These are phyloP conservation scores for Penicillium sclerotiorum DNA, from an alignment of 2,329 filamentous ascomycete species.

Conservation along the genomic window DNA sequence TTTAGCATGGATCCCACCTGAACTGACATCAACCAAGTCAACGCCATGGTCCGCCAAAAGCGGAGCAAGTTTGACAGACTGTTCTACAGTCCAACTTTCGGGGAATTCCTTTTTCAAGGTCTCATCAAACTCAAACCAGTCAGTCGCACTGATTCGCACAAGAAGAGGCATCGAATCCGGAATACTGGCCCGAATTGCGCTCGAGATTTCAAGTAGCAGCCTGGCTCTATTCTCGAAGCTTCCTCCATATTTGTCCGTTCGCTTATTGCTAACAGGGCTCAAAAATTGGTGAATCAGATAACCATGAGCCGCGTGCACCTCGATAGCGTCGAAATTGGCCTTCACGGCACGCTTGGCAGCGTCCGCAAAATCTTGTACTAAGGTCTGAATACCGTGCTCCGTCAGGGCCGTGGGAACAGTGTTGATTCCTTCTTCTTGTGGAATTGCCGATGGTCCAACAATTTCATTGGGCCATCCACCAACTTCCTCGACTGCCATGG, in stretches of 20 bases:
- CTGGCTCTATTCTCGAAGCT: slow-evolving; percentile 43
- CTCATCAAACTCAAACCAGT: slow-evolving; percentile 58
- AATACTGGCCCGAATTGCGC: slow-evolving; percentile 43
- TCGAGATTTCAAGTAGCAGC: slow-evolving; percentile 5
- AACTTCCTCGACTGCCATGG: slow-evolving; percentile 7
- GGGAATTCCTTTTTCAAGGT: slow-evolving; percentile 15
- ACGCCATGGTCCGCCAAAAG: slow-evolving; percentile 14
- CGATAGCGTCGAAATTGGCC: slow-evolving; percentile 55
- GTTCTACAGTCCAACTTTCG: slow-evolving; percentile 21
- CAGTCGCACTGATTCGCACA: slow-evolving; percentile 63
- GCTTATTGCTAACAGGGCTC: slow-evolving; percentile 48
- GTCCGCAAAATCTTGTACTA: slow-evolving; percentile 42
- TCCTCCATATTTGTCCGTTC: slow-evolving; percentile 54
- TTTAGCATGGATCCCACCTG: slow-evolving; percentile 5
- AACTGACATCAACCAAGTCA: slow-evolving; percentile 10
- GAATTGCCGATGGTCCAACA: slow-evolving; percentile 16
- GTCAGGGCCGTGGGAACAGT: slow-evolving; percentile 15
- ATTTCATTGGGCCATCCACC: slow-evolving; percentile 22
- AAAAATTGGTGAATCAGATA: slow-evolving; percentile 55
- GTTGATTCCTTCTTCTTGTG: neutral
- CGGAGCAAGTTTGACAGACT: slow-evolving; percentile 7
- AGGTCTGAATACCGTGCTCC: slow-evolving; percentile 44
- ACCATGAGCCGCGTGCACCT: slow-evolving; percentile 51
- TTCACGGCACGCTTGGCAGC: slow-evolving; percentile 54
- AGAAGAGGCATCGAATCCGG: slow-evolving; percentile 60